Base-by-base conservation (phyloP, 2,329 filamentous ascomycete species). In the Grosmannia huntii region DNA sequence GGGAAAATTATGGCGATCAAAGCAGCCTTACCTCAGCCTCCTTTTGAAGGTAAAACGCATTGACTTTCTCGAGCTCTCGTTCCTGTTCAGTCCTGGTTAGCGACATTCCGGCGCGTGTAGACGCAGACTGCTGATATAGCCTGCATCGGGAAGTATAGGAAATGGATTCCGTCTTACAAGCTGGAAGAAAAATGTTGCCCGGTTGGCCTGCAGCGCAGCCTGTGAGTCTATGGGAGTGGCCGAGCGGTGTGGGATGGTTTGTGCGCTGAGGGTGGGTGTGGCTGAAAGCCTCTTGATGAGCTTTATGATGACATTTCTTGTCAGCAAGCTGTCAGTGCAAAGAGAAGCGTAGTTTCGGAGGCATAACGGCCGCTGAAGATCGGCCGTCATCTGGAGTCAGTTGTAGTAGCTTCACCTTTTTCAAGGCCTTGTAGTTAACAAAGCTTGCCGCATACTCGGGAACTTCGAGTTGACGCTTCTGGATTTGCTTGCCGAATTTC, bases 401-500 rank as follows among this genome's bases (percentile, higher is more conserved):
- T n/a, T 46, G 6, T n/a, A 11, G 9, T 10, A 9, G 3, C 7
- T 46, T 46, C 31, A 62, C 94, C 89, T 97, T 97, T 75, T 99
- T 99, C 66, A 99, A 79, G 61, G 90, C 91, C 76, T 99, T 99
- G 79, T 99, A 99, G 75, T 99, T 96, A 66, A 97, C 91, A 71
- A 99, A 99, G 74, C 91, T 96, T 64, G 92, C 90, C 62, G 94
- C 92, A 86, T 99, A 99, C 81, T 99, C 94, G 61, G 94, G 94
- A 61, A 99, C 91, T 72, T 99, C 94, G 68, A 99, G 89, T 81
- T 99, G 94, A 71, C 91, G 87, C 79, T 96, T 96, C 78, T 97
- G 94, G 65, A 99, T 96, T 72, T 96, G 90, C 79, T 99, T 99
- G 73, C 94, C 94, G 78, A 99, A 99, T 83, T 99, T 99, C 94